Percentiles rank a stretch among this genome's conserved stretches.
phyloP scores from a whole-genome alignment of 805 yeast species.

The Starmerella scarabaei region DNA sequence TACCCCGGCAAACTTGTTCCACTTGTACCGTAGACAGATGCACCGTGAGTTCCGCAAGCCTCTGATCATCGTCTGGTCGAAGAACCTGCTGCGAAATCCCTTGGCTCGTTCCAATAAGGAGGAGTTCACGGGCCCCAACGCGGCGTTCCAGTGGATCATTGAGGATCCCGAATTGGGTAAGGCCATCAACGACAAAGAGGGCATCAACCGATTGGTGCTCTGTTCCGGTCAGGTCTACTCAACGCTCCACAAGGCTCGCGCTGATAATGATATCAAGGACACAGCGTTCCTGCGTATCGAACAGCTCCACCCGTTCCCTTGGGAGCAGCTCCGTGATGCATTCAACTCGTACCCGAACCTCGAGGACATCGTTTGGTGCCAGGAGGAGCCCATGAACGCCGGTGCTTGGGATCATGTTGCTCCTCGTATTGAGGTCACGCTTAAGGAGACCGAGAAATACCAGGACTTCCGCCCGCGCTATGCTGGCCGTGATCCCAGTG shows the following conservation, averaged over 20 bases:
- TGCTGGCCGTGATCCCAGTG: conserved; percentile 97
- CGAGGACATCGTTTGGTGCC: conserved; percentile 90
- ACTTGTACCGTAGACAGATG: conserved; percentile 94
- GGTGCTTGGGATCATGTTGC: conserved; percentile 71
- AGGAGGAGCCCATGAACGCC: conserved; percentile 98
- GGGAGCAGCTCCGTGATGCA: conserved; percentile 77
- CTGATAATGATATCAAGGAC: conserved; percentile 54
- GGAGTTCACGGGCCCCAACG: conserved; percentile 80
- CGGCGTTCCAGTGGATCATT: conserved; percentile 88
- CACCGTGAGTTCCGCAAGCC: conserved; percentile 94
- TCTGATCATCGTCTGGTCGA: conserved; percentile 75
- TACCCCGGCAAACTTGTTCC: conserved; percentile 95
- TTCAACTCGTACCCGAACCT: conserved; percentile 66
- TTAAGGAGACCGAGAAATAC: conserved; percentile 63
- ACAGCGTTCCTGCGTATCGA: conserved; percentile 85
- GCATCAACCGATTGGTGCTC: conserved; percentile 73
- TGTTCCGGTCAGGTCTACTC: conserved; percentile 92
- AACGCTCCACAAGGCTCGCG: conserved; percentile 82
- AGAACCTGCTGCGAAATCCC: conserved; percentile 91
- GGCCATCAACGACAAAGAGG: conserved; percentile 61
- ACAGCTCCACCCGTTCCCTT: conserved; percentile 98
- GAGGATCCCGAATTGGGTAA: conserved; percentile 83
- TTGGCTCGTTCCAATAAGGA: conserved; percentile 73
- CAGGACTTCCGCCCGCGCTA: conserved; percentile 52
- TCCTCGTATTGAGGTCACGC: conserved; percentile 70